A percentile compares a stretch with the other conserved stretches of the same genome.
phyloP scores from a whole-genome alignment of 345 rosid genomes.

The Arabis alpina region DNA sequence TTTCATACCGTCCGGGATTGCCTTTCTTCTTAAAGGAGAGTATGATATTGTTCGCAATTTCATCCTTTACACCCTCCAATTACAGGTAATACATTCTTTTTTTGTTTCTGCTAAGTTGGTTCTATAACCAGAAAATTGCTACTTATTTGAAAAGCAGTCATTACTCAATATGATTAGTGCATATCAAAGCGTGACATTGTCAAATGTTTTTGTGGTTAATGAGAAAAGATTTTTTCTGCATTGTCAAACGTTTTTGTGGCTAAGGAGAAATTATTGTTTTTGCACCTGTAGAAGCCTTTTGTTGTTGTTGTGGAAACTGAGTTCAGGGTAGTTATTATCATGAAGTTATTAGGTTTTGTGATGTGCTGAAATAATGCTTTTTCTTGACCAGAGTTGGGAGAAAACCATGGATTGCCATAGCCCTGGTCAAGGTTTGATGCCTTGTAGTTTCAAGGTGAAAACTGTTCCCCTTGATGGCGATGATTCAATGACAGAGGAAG shows the following conservation, averaged over 20 bases:
- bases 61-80: conserved; percentile 90
- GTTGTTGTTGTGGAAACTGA: background rate
- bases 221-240: background rate
- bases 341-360: conserved; percentile 1
- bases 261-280: background rate
- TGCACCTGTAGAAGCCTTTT: background rate
- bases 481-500: conserved; percentile 79
- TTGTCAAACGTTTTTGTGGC: background rate
- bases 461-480: conserved; percentile 85
- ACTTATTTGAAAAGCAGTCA: background rate
- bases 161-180: background rate
- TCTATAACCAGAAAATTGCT: background rate
- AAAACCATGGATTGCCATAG: conserved; percentile 97
- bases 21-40: conserved; percentile 94
- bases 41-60: conserved; percentile 85
- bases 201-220: background rate
- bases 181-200: background rate
- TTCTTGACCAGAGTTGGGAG: conserved; percentile 83
- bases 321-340: background rate
- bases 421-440: conserved; percentile 98
- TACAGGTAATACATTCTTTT: conserved; percentile 65
- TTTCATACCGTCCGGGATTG: conserved; percentile 89
- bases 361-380: conserved; percentile 17
- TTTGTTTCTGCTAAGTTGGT: background rate
- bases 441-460: conserved; percentile 93